Percentiles rank a stretch among this genome's conserved stretches.
Evolutionary conservation across 257 asterid genomes (phyloP).

Genomic region (Jaltomata sinuosa): DNA sequence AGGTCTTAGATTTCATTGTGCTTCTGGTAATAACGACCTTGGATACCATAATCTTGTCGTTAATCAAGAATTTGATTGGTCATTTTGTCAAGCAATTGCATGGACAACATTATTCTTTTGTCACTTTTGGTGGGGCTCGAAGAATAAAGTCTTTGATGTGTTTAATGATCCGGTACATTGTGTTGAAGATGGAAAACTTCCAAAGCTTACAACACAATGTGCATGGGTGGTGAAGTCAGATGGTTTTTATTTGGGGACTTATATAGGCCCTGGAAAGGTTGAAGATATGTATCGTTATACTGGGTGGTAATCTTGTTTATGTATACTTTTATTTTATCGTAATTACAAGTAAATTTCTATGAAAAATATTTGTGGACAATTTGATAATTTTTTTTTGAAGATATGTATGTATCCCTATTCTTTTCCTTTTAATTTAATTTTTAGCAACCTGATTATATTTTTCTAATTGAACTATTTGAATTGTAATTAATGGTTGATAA

Average conservation of each 20-base stretch:
- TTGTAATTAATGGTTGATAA: too few relatives aligned
- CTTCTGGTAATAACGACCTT: neutral
- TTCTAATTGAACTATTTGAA: too few relatives aligned
- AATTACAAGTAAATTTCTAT: neutral
- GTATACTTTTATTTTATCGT: neutral
- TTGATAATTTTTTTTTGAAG: too few relatives aligned
- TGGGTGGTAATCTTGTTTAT: neutral
- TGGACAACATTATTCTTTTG: neutral
- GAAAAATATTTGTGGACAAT: neutral
- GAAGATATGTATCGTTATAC: neutral
- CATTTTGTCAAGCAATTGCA: neutral
- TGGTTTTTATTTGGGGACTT: neutral
- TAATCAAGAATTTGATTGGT: neutral
- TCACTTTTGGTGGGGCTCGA: neutral
- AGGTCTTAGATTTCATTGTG: neutral
- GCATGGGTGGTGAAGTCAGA: neutral
- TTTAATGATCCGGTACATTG: neutral
- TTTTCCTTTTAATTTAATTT: too few relatives aligned
- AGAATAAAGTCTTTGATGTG: neutral
- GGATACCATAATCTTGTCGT: neutral
- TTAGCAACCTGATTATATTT: too few relatives aligned
- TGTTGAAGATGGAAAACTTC: neutral
- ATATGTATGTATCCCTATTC: too few relatives aligned
- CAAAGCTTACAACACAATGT: neutral
- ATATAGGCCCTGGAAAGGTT: neutral